Evolutionary conservation across 2,329 filamentous ascomycete species (phyloP).

Genomic region (Penicillium sp.): DNA sequence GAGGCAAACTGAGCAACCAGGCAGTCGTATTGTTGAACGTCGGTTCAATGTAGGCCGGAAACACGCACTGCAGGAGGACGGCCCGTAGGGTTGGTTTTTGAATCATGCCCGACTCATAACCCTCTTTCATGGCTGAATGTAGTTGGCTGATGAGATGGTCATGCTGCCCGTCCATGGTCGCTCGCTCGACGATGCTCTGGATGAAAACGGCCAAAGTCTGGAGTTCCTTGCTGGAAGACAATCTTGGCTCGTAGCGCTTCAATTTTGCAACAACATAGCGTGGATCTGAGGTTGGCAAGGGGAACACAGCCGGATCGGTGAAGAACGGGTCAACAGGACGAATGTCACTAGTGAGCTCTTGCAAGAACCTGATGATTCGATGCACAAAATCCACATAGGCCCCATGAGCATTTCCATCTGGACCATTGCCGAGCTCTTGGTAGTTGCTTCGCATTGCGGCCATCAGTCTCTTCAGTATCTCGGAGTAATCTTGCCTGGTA

Average conservation of each 20-base stretch:
- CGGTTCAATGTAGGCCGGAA: conserved; percentile 52
- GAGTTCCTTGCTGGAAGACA: conserved; percentile 43
- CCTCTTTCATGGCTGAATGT: conserved; percentile 43
- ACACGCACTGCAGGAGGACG: conserved; percentile 49
- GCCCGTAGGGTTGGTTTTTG: conserved; percentile 44
- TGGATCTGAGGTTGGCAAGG: conserved; percentile 54
- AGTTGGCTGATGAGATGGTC: conserved; percentile 51
- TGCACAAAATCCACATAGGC: conserved; percentile 59
- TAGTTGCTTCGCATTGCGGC: conserved; percentile 57
- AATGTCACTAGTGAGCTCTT: conserved; percentile 54
- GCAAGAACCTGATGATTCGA: conserved; percentile 52
- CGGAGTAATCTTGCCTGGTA: conserved; percentile 42
- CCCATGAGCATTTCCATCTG: conserved; percentile 35
- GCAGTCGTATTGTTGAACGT: conserved; percentile 42
- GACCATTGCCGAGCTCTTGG: conserved; percentile 44
- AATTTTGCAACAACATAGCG: conserved; percentile 57
- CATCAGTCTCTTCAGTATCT: conserved; percentile 54
- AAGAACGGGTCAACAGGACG: conserved; percentile 54
- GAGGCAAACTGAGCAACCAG: conserved; percentile 49
- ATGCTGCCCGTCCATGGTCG: conserved; percentile 54
- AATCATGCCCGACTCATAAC: conserved; percentile 37
- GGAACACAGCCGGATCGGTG: conserved; percentile 55
- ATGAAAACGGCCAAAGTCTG: conserved; percentile 55
- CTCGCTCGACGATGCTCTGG: conserved; percentile 54
- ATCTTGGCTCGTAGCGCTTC: conserved; percentile 53